These are phyloP conservation scores for Lecanicillium sp. DNA, from an alignment of 2,329 filamentous ascomycete species.

Conservation along the genomic window DNA sequence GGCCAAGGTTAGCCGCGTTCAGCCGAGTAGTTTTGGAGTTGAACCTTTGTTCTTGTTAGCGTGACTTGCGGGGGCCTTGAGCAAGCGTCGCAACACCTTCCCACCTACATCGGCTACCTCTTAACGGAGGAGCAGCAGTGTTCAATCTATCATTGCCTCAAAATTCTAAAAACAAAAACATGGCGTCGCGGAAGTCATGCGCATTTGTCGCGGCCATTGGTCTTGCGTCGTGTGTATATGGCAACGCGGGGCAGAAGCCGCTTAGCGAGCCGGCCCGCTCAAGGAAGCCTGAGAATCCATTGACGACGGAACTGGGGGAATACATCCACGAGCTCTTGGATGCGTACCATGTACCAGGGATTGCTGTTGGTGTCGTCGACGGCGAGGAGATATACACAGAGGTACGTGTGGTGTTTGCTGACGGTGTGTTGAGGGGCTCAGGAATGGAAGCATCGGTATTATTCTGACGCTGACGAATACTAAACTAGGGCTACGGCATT, in stretches of 20 bases:
- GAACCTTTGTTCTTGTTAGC: no score
- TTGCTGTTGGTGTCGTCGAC: slow-evolving; percentile 40
- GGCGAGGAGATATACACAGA: slow-evolving; percentile 31
- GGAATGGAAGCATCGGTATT: no score
- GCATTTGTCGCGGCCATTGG: background rate
- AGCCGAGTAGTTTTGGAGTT: no score
- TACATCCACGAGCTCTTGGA: slow-evolving; percentile 12
- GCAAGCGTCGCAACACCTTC: no score
- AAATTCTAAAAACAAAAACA: background rate
- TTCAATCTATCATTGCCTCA: no score
- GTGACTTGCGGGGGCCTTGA: no score
- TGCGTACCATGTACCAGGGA: slow-evolving; percentile 38
- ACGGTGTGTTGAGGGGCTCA: no score
- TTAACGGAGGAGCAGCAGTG: no score
- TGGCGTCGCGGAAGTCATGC: slow-evolving; percentile 1
- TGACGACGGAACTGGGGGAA: slow-evolving; percentile 8
- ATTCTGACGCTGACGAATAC: no score
- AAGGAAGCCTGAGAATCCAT: slow-evolving; percentile 5
- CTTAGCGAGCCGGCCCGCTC: background rate
- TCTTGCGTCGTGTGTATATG: background rate
- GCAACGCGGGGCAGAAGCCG: slow-evolving; percentile 4
- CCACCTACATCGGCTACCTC: no score
- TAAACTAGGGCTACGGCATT: slow-evolving; percentile 19
- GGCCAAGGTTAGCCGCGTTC: no score
- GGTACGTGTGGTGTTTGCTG: slow-evolving; percentile 17